phyloP scores from a whole-genome alignment of 139 green algal species.

The Tetradesmus lagerheimii region DNA sequence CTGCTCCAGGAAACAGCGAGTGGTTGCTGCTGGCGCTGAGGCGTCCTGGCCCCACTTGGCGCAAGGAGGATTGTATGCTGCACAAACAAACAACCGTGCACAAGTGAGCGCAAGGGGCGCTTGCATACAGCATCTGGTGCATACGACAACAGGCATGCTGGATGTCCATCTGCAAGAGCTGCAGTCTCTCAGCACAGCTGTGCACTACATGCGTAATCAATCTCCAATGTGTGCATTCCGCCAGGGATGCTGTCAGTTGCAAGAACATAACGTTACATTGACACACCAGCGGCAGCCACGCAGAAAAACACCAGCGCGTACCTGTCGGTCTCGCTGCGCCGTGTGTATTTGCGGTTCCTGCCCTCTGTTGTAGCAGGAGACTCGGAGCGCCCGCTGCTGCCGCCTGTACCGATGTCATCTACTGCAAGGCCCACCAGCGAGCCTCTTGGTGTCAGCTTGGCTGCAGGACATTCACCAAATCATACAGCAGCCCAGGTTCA shows the following conservation, averaged over 20 bases:
- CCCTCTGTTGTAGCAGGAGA: constrained; percentile 41
- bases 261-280: too few relatives aligned
- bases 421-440: not conserved
- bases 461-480: not conserved
- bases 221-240: too few relatives aligned
- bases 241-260: too few relatives aligned
- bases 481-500: not conserved
- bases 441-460: not conserved
- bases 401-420: not conserved
- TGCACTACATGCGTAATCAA: not conserved
- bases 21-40: constrained; percentile 35
- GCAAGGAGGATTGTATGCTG: not conserved
- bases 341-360: constrained; percentile 41
- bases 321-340: constrained; percentile 41
- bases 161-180: not conserved
- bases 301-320: not conserved
- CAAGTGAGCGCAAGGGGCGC: too few relatives aligned
- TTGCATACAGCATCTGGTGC: too few relatives aligned
- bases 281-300: too few relatives aligned
- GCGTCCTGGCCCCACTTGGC: constrained; percentile 15
- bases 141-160: too few relatives aligned
- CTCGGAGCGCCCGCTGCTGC: not conserved
- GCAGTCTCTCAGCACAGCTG: not conserved
- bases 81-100: not conserved
- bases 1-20: not conserved